Base-by-base conservation (phyloP, 2,329 filamentous ascomycete genomes). In the Fusarium tupiense region DNA sequence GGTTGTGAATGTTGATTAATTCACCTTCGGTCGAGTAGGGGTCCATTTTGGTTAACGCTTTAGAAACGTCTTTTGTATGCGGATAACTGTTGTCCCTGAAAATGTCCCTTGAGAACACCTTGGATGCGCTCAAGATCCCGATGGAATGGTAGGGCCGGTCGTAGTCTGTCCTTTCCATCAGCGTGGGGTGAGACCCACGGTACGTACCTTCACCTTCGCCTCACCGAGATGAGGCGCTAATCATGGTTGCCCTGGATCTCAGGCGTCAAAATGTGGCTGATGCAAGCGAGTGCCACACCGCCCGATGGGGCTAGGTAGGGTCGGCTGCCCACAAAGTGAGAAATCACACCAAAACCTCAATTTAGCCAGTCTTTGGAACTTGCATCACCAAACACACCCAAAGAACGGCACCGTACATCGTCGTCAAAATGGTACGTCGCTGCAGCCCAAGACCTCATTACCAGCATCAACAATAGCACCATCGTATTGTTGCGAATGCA, bases 1-100 rank as follows among this genome's bases (percentile, higher is more conserved):
- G 83, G 83, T 90, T 92, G 85, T 92, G 90, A 74, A 93, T 89
- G 84, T 91, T 92, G 82, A 93, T 89, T 78, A 93, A 85, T 85
- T 93, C 91, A 84, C 91, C 91, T 83, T 93, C 91, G 74, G 90
- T 88, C 54, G 90, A 92, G 82, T 91, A 93, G 75, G 91, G 90
- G 82, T 93, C 91, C 91, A 93, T 93, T 75, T 83, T 81, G 79
- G 73, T 76, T 76, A 71, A 77, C 67, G 71, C 69, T 73, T 44
- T 40, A 44, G 61, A 58, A 65, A 52, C 53, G 71, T 67, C 46
- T 63, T 62, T 46, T 62, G 64, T 44, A 46, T 53, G 41, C 66
- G 61, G 70, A 63, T 57, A 61, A 69, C 37, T 58, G 64, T 74
- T 70, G 61, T 69, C 71, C 64, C 61, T 64, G 67, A 59, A 70